Percentiles rank a stretch among this genome's conserved stretches.
These are phyloP conservation scores for Hypoxylon intermedium DNA, from an alignment of 495 filamentous ascomycete genomes.

Conservation along the genomic window DNA sequence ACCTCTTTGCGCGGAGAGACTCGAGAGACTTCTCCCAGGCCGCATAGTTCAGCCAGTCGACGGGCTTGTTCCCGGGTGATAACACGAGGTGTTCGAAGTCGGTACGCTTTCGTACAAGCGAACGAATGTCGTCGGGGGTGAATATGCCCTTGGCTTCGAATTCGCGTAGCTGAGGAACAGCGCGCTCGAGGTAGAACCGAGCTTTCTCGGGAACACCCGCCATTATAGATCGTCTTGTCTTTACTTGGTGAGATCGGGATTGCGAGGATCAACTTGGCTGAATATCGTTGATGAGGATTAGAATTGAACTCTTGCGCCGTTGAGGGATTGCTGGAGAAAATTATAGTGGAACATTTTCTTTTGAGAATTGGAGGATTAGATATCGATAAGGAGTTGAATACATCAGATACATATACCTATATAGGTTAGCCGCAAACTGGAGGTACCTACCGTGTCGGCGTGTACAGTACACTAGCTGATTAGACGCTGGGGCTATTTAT, in stretches of 20 bases:
- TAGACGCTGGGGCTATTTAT: background rate
- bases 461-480: no score
- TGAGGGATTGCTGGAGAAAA: no score
- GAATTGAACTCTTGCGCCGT: no score
- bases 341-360: no score
- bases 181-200: conserved; percentile 89
- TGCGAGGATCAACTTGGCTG: background rate
- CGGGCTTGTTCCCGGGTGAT: conserved; percentile 72
- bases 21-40: conserved; percentile 93
- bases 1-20: conserved; percentile 77
- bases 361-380: no score
- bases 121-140: conserved; percentile 84
- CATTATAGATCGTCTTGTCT: conserved; percentile 60
- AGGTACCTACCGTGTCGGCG: no score
- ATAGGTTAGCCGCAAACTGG: no score
- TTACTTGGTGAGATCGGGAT: background rate
- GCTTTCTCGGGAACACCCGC: conserved; percentile 88
- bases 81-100: conserved; percentile 93
- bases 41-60: conserved; percentile 85
- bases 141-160: conserved; percentile 90
- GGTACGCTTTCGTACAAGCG: conserved; percentile 86
- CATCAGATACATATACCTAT: no score
- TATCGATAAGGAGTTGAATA: no score
- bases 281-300: no score
- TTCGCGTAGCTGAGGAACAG: conserved; percentile 87